Conservation (phyloP, 2,329 filamentous ascomycete species). For the Colletotrichum cordylinicola region DNA sequence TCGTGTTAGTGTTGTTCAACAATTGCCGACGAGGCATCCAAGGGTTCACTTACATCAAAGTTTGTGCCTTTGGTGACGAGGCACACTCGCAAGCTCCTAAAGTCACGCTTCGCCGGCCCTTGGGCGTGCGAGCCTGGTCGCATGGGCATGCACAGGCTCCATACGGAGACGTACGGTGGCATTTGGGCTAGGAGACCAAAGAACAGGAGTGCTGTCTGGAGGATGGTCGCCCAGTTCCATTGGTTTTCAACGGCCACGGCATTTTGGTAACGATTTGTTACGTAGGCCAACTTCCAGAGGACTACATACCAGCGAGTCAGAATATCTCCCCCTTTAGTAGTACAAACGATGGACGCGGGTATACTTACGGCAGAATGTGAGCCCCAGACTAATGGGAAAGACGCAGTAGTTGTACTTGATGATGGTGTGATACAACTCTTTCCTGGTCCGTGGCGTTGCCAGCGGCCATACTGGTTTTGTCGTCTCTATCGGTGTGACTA, state of each 20-base stretch:
- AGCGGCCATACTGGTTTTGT: background rate
- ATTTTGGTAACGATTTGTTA: background rate
- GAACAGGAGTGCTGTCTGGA: background rate
- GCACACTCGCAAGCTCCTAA: background rate
- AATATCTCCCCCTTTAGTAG: rapidly evolving
- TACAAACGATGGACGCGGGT: rapidly evolving
- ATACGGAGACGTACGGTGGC: background rate
- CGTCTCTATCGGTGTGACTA: background rate
- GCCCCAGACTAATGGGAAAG: background rate
- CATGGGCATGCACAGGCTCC: background rate
- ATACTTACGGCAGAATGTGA: background rate
- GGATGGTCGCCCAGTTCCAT: background rate
- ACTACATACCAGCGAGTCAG: background rate
- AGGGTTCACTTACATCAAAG: background rate
- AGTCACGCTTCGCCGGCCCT: background rate
- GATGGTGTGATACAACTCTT: background rate
- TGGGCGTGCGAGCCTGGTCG: background rate
- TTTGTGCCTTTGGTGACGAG: constrained; percentile 2
- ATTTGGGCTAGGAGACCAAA: background rate
- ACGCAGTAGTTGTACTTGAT: background rate
- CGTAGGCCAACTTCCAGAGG: background rate
- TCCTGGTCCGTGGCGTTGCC: background rate
- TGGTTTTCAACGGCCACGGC: background rate
- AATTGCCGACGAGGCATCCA: rapidly evolving
- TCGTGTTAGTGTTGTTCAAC: background rate